Evolutionary conservation across 2,329 filamentous ascomycete genomes (phyloP), one percentile per base, ranked within the genome.

Genomic region (Monilinia vaccinii-corymbosi): DNA sequence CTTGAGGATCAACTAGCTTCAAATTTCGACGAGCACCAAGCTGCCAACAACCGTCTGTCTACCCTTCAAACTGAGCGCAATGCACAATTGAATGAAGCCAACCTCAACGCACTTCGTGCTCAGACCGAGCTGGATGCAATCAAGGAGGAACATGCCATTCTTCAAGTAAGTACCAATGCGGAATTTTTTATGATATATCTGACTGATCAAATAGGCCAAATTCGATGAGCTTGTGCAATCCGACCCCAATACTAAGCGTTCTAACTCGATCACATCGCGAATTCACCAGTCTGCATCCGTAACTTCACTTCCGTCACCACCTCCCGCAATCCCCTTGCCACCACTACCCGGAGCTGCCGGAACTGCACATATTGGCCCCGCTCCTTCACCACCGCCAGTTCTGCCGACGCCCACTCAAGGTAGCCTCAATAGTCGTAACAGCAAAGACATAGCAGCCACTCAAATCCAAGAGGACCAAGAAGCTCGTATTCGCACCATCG

Each of bases 401-500:
- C 79, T 78, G 64, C 80, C 74, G 64, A 83, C 75, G 63, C 83
- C 68, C 75, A 79, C 73, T 73, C 83, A 70, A 74, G 83, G 67
- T 75, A 51, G 46, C 25, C 47, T 58, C 10, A 58, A 58, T 25
- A 86, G 84, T 46, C 81, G 91, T 13, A 80, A 84, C 21, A 95
- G 91, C 78, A 95, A 94, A 73, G 91, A 96, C 60, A 79, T 86
- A 45, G 78, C 77, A 56, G 82, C 87, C 61, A 83, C 86, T 53
- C 92, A 97, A 69, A 82, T 96, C 65, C 84, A 93, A 62, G 93
- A 97, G 70, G 94, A 99, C 68, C 92, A 97, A 73, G 94, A 99
- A 72, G 89, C 90, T 47, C 91, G 92, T 64, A 95, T 99, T 71
- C 87, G 89, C 62, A 95, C 91, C 8, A 96, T 99, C 64, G 93